Evolutionary conservation across 2,329 filamentous ascomycete species (phyloP).

Genomic region (Colletotrichum coccodes): DNA sequence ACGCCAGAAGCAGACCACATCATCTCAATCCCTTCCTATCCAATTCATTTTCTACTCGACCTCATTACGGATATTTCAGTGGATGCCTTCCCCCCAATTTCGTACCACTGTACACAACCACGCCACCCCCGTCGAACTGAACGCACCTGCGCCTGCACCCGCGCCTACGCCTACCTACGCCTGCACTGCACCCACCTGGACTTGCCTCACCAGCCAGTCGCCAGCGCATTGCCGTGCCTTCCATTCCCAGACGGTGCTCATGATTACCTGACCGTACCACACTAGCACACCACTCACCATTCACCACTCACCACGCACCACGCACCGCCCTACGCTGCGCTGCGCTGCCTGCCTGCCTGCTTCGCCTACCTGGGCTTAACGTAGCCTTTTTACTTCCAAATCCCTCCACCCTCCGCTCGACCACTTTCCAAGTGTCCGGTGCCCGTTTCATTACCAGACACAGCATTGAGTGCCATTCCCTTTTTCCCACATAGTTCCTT

Average conservation of each 20-base stretch:
- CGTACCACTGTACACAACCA: not conserved
- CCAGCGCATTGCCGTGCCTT: not conserved
- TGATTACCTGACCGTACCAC: not conserved
- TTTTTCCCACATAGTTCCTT: not conserved
- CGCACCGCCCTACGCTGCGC: not conserved
- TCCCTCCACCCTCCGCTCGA: slow-evolving; percentile 11
- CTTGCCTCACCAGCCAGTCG: not conserved
- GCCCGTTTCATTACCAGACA: slow-evolving; percentile 29
- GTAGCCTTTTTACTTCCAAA: not conserved
- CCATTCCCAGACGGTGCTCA: not conserved
- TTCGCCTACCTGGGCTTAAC: not conserved
- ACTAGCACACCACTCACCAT: not conserved
- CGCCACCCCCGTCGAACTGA: not conserved
- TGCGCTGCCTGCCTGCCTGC: slow-evolving; percentile 4
- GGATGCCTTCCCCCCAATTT: not conserved
- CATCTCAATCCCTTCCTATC: not conserved
- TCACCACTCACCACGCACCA: not conserved
- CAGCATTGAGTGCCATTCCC: slow-evolving; percentile 12
- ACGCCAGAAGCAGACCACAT: not conserved
- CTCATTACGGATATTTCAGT: not conserved
- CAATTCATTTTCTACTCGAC: not conserved
- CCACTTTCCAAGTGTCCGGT: slow-evolving; percentile 16
- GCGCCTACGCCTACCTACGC: too few species aligned
- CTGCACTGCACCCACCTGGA: too few species aligned
- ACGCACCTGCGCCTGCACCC: not conserved